These are phyloP conservation scores for Acanthochlamys bracteata DNA, from an alignment of 106 monocot genomes.

Conservation along the genomic window DNA sequence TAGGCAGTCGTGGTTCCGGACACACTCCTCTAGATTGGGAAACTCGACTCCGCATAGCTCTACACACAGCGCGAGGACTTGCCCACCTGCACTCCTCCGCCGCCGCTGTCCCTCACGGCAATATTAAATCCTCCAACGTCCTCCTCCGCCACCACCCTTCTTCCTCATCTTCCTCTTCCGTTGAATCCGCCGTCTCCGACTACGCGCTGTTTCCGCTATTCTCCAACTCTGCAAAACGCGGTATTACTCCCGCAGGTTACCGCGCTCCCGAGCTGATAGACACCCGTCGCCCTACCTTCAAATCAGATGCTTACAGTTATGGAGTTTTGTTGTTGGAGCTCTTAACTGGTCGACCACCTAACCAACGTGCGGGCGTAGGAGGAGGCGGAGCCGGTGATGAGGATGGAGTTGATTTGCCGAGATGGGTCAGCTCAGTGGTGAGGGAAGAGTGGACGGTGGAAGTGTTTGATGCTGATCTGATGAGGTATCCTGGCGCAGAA, in stretches of 20 bases:
- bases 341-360: constrained; percentile 39
- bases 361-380: constrained; percentile 15
- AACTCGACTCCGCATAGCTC: constrained; percentile 25
- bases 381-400: constrained; percentile 22
- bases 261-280: constrained; percentile 37
- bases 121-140: constrained; percentile 50
- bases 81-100: constrained; percentile 45
- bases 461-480: constrained; percentile 69
- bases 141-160: constrained; percentile 21
- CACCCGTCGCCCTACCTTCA: constrained; percentile 10
- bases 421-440: constrained; percentile 81
- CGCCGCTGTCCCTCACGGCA: constrained; percentile 36
- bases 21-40: constrained; percentile 37
- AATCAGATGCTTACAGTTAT: constrained; percentile 46
- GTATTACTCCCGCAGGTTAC: constrained; percentile 20
- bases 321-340: constrained; percentile 53
- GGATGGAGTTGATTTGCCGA: constrained; percentile 31
- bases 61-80: constrained; percentile 28
- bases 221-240: constrained; percentile 14
- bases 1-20: constrained; percentile 31
- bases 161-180: not conserved
- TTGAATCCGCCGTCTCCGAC: constrained; percentile 30
- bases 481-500: constrained; percentile 51
- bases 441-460: constrained; percentile 90
- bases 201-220: constrained; percentile 20